phyloP scores from a whole-genome alignment of 345 rosid genomes.

The Euphorbia peplus region DNA sequence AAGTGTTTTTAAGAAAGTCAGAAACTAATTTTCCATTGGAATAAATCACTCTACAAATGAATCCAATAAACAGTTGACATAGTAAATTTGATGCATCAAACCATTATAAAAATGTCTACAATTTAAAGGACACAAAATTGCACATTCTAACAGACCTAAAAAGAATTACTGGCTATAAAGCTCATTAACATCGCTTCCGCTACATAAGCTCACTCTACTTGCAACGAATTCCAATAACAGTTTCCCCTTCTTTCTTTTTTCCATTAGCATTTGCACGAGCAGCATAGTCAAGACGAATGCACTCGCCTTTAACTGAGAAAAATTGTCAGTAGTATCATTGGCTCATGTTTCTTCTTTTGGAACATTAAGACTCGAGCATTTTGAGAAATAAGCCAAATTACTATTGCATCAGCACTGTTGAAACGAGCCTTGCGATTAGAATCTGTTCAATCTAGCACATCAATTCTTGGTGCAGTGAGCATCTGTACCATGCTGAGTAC shows the following conservation, averaged over 20 bases:
- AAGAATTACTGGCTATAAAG: neutral
- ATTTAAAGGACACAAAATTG: neutral
- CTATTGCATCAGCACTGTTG: neutral
- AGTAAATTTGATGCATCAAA: neutral
- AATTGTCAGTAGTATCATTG: neutral
- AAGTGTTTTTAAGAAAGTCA: too few species aligned
- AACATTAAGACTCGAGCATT: neutral
- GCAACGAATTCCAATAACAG: neutral
- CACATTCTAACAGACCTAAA: neutral
- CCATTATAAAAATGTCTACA: neutral
- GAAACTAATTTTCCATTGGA: too few species aligned
- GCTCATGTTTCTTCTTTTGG: neutral
- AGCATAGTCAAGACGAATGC: neutral
- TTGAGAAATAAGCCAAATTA: neutral
- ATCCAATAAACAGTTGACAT: neutral
- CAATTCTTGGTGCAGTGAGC: constrained; percentile 55
- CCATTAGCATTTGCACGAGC: neutral
- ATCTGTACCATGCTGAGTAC: constrained; percentile 79
- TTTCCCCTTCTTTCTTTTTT: neutral
- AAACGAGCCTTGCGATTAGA: neutral
- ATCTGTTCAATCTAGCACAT: neutral
- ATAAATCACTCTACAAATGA: too few species aligned
- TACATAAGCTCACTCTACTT: neutral
- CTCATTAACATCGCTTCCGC: neutral
- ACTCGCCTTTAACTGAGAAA: neutral